Evolutionary conservation across 352 stramenopile genomes (phyloP).

Genomic region (Phytophthora cryptogea): DNA sequence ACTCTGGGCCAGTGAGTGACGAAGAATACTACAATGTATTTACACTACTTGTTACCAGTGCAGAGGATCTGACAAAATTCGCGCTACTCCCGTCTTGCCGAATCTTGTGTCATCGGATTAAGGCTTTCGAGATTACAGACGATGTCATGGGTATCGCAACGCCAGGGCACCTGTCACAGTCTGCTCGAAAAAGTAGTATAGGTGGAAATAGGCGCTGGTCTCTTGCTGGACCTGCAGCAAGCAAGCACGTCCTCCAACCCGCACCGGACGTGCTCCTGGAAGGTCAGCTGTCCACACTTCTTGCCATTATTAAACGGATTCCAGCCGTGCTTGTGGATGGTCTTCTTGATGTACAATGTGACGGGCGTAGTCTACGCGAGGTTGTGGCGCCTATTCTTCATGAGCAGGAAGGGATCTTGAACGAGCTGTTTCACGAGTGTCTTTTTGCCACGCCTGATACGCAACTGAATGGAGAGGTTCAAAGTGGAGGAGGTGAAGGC

Average conservation of each 20-base stretch:
- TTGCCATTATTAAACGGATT: slow-evolving; percentile 63
- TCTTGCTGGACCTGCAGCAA: slow-evolving; percentile 1
- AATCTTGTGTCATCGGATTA: slow-evolving; percentile 57
- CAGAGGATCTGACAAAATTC: slow-evolving; percentile 47
- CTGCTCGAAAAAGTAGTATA: slow-evolving; percentile 14
- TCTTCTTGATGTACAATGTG: slow-evolving; percentile 42
- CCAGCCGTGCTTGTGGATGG: slow-evolving; percentile 53
- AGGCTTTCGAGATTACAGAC: slow-evolving; percentile 42
- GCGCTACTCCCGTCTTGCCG: slow-evolving; percentile 48
- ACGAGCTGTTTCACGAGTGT: slow-evolving; percentile 72
- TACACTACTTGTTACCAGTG: slow-evolving; percentile 56
- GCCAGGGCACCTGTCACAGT: slow-evolving; percentile 2
- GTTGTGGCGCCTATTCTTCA: slow-evolving; percentile 51
- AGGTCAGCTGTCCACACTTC: slow-evolving; percentile 59
- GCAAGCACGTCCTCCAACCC: slow-evolving; percentile 18
- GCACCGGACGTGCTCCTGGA: slow-evolving; percentile 50
- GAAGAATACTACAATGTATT: slow-evolving; percentile 75
- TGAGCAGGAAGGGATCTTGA: slow-evolving; percentile 62
- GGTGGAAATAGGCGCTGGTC: slow-evolving; percentile 14
- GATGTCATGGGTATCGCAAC: slow-evolving; percentile 8
- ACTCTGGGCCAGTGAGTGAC: slow-evolving; percentile 40
- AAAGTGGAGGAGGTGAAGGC: slow-evolving; percentile 19
- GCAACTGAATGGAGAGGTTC: slow-evolving; percentile 22
- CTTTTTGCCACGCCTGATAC: slow-evolving; percentile 63
- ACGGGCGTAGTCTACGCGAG: slow-evolving; percentile 56